These are phyloP conservation scores for Antrodiella citrinella DNA, from an alignment of 768 basidiomycete genomes.

Conservation along the genomic window DNA sequence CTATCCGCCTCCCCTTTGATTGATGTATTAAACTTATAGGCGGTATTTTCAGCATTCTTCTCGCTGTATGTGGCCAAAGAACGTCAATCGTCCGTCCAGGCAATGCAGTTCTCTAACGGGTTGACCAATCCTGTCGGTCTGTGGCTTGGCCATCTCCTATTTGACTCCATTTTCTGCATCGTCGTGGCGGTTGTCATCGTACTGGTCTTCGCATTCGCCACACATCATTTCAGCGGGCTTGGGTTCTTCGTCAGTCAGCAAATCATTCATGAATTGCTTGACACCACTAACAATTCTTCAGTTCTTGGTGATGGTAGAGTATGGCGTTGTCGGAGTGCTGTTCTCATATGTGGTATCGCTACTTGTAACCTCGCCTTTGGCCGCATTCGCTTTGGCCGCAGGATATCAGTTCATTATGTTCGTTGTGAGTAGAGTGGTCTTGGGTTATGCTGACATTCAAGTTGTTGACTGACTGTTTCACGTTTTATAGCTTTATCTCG, in stretches of 20 bases:
- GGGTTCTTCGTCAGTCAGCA: conserved; percentile 48
- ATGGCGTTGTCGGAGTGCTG: conserved; percentile 59
- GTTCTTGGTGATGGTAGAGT: conserved; percentile 68
- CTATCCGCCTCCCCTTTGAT: background rate
- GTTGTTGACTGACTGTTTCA: conserved; percentile 3
- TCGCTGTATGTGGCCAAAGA: conserved; percentile 71
- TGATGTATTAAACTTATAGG: conserved; percentile 26
- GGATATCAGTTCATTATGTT: conserved; percentile 70
- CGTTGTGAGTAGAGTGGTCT: conserved; percentile 37
- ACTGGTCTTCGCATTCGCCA: conserved; percentile 46
- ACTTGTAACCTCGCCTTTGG: conserved; percentile 54
- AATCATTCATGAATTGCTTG: background rate
- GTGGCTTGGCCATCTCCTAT: conserved; percentile 74
- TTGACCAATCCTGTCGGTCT: conserved; percentile 59
- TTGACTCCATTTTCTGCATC: conserved; percentile 55
- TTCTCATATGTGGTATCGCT: conserved; percentile 64
- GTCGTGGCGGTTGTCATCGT: conserved; percentile 56
- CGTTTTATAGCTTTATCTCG: conserved; percentile 48
- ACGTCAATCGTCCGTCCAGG: conserved; percentile 63
- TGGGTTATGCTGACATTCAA: background rate
- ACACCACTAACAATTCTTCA: conserved; percentile 18
- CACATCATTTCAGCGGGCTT: conserved; percentile 60
- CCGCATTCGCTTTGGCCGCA: conserved; percentile 65
- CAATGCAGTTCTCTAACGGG: conserved; percentile 79
- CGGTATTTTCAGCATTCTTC: conserved; percentile 75